Evolutionary conservation across 2,329 filamentous ascomycete genomes (phyloP), one percentile per base, ranked within the genome.

Genomic region (Rutstroemia sp.): DNA sequence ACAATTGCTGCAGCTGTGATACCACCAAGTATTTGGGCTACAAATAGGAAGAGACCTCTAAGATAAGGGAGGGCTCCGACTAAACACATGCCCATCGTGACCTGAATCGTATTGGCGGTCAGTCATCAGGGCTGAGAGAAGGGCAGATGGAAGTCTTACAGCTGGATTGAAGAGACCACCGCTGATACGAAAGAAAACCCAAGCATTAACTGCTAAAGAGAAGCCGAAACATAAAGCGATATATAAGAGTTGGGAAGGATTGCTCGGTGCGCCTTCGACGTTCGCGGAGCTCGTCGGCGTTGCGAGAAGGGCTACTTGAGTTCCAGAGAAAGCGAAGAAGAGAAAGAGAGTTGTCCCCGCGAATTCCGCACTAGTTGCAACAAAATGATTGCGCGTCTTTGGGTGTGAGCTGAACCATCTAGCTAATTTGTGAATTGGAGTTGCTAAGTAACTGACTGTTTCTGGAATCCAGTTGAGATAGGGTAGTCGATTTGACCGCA

Each of bases 171-270:
- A 79, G 14, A 79, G 67, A 4, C 77, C 77, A 23, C 77, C 77
- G 0, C 73, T 75, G 23, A 80, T 72, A 30, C 78, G 73, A 64
- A 75, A 80, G 65, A 80, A 80, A 3, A 79, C 73, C 78, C 78
- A 81, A 3, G 76, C 77, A 61, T 80, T 81, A 57, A 78, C 77
- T 5, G 76, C 73, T 16, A 83, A 65, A 23, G 62, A 64, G 21
- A 65, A 63, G 0, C 63, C 66, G 48, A 69, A 68, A 21, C 57
- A 60, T 38, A 66, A 52, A 12, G 61, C 41, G 34, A 61, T 56
- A 57, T 70, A 73, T 5, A 71, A 64, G 19, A 72, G 63, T 5
- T 74, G 72, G 2, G 67, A 65, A 6, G 73, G 71, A 12, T 74
- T 70, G 2, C 70, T 66, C 10, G 69, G 71, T 50, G 71, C 70